These are phyloP conservation scores for Alnus rubra DNA, from an alignment of 306 rosid genomes.

Conservation along the genomic window DNA sequence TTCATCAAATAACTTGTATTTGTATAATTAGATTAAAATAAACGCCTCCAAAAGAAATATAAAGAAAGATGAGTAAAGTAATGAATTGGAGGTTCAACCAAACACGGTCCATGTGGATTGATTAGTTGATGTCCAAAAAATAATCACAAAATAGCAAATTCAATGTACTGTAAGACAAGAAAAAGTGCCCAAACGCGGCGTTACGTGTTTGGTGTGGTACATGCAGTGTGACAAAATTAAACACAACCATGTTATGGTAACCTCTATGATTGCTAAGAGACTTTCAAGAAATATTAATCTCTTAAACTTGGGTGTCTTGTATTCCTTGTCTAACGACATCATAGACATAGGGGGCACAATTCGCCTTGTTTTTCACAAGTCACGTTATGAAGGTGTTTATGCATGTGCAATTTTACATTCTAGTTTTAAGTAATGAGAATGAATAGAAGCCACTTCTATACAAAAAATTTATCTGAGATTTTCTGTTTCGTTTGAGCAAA, in stretches of 20 bases:
- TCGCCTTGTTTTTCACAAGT: not conserved
- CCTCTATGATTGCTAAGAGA: not conserved
- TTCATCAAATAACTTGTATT: conserved; percentile 4
- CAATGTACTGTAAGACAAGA: conserved; percentile 31
- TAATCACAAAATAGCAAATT: conserved; percentile 13
- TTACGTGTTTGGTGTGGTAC: conserved; percentile 29
- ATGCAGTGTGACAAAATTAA: conserved; percentile 27
- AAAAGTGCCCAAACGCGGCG: conserved; percentile 28
- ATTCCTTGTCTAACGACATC: not conserved
- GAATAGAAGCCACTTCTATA: too few relatives aligned
- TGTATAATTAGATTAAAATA: conserved; percentile 12
- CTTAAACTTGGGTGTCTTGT: not conserved
- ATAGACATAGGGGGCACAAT: not conserved
- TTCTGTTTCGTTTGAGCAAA: too few relatives aligned
- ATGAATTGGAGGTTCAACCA: conserved; percentile 24
- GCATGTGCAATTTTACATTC: not conserved
- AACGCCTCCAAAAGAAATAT: conserved; percentile 26
- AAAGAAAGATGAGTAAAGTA: conserved; percentile 24
- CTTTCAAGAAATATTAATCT: not conserved
- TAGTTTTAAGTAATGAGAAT: too few relatives aligned
- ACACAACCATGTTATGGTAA: conserved; percentile 24
- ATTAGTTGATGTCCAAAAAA: conserved; percentile 39
- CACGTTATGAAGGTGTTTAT: not conserved
- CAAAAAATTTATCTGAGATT: too few relatives aligned
- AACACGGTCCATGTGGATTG: conserved; percentile 52